These are phyloP conservation scores for Quercus glauca DNA, from an alignment of 306 rosid genomes.

Conservation along the genomic window DNA sequence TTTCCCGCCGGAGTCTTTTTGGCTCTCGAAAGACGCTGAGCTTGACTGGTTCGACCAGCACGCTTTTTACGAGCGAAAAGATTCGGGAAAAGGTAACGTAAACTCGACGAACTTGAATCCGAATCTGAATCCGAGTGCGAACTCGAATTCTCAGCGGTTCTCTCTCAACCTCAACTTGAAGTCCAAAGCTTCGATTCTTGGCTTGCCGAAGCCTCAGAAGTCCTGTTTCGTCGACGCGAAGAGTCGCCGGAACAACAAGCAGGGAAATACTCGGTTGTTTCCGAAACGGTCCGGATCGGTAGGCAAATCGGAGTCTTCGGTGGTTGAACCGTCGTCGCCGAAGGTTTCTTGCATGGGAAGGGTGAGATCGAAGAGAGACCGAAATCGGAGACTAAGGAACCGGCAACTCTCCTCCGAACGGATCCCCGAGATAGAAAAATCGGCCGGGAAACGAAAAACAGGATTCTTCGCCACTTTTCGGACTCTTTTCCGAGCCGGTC, in stretches of 20 bases:
- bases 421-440: constrained; percentile 26
- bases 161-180: constrained; percentile 53
- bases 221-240: constrained; percentile 45
- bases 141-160: constrained; percentile 70
- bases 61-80: constrained; percentile 75
- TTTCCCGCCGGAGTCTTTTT: constrained; percentile 80
- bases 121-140: constrained; percentile 27
- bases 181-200: constrained; percentile 66
- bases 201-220: constrained; percentile 86
- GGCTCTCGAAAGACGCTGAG: constrained; percentile 90
- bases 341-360: constrained; percentile 96
- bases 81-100: constrained; percentile 61
- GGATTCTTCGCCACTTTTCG: constrained; percentile 65
- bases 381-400: constrained; percentile 50
- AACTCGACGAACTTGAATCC: constrained; percentile 49
- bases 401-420: constrained; percentile 39
- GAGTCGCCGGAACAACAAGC: constrained; percentile 47
- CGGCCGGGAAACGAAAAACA: constrained; percentile 33
- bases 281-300: constrained; percentile 63
- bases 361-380: constrained; percentile 78
- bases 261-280: constrained; percentile 47
- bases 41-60: constrained; percentile 85
- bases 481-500: constrained; percentile 48
- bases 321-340: constrained; percentile 83
- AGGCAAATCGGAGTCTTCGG: constrained; percentile 48